Percentiles rank a stretch among this genome's conserved stretches.
Evolutionary conservation across 192 early-diverging fungal genomes (phyloP).

Genomic region (Umbelopsis sp.): DNA sequence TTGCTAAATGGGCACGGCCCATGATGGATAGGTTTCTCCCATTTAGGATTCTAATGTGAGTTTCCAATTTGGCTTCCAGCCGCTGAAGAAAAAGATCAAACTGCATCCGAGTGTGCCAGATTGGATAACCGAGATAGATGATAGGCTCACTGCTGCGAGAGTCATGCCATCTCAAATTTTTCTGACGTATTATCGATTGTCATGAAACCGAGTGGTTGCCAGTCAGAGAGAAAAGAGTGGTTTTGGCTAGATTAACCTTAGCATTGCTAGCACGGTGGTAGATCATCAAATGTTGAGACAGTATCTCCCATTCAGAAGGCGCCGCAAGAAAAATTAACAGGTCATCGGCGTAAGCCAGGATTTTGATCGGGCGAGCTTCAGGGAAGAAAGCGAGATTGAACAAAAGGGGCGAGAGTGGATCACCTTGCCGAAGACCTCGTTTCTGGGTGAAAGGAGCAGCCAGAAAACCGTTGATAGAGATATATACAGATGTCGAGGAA

Average conservation of each 20-base stretch:
- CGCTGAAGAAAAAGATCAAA: neutral
- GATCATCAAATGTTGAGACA: neutral
- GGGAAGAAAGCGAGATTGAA: constrained; percentile 26
- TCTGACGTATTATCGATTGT: neutral
- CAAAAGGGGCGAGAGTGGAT: constrained; percentile 28
- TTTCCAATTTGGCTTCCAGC: neutral
- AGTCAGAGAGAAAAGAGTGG: neutral
- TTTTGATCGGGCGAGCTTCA: neutral
- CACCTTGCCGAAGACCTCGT: constrained; percentile 22
- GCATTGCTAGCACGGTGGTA: constrained; percentile 10
- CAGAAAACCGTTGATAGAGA: constrained; percentile 29
- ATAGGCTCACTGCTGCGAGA: too few relatives aligned
- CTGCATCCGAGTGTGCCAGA: neutral
- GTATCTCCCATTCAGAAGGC: neutral
- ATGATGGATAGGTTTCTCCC: neutral
- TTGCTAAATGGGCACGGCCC: constrained; percentile 3
- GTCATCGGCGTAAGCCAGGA: constrained; percentile 26
- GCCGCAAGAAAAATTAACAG: neutral
- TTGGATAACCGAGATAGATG: neutral
- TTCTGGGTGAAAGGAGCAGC: neutral
- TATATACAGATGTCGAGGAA: constrained; percentile 17
- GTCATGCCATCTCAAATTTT: too few relatives aligned
- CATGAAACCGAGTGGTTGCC: neutral
- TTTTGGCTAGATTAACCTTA: constrained; percentile 6
- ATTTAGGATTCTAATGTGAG: neutral